These are phyloP conservation scores for Suhomyces wounanorum DNA, from an alignment of 1,139 yeast genomes.

Conservation along the genomic window DNA sequence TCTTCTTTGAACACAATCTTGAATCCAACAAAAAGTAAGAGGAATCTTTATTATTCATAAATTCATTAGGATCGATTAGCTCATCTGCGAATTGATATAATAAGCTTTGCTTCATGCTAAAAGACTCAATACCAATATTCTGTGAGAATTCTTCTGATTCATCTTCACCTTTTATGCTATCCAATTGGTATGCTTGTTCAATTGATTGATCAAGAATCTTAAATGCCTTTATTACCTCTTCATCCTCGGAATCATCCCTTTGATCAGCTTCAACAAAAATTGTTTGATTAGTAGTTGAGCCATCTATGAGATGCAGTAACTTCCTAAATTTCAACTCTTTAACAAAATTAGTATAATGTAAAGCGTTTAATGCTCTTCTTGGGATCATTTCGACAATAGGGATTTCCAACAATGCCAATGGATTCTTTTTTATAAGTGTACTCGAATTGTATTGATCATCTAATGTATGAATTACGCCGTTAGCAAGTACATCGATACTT, in stretches of 20 bases:
- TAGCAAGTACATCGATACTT: conserved; percentile 50
- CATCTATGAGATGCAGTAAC: conserved; percentile 59
- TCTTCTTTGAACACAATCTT: conserved; percentile 37
- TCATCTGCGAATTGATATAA: conserved; percentile 72
- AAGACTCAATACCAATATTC: conserved; percentile 10
- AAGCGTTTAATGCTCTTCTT: conserved; percentile 69
- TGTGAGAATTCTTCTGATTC: conserved; percentile 1
- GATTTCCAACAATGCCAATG: conserved; percentile 34
- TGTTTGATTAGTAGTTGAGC: conserved; percentile 52
- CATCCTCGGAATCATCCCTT: conserved; percentile 42
- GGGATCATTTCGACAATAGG: conserved; percentile 55
- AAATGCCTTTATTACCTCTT: conserved; percentile 11
- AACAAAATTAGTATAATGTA: conserved; percentile 68
- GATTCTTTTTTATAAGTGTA: conserved; percentile 18
- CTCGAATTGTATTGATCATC: conserved; percentile 15
- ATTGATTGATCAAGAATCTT: neutral
- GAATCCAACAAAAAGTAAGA: conserved; percentile 27
- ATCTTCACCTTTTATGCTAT: neutral
- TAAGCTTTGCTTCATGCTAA: conserved; percentile 40
- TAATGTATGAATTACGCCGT: conserved; percentile 67
- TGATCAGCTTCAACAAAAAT: conserved; percentile 52
- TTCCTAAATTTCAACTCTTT: conserved; percentile 67
- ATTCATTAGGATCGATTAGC: conserved; percentile 33
- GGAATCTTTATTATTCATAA: conserved; percentile 5
- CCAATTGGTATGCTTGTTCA: neutral